Evolutionary conservation across 495 filamentous ascomycete genomes (phyloP), one percentile per base, ranked within the genome.

Genomic region (Echria macrotheca): DNA sequence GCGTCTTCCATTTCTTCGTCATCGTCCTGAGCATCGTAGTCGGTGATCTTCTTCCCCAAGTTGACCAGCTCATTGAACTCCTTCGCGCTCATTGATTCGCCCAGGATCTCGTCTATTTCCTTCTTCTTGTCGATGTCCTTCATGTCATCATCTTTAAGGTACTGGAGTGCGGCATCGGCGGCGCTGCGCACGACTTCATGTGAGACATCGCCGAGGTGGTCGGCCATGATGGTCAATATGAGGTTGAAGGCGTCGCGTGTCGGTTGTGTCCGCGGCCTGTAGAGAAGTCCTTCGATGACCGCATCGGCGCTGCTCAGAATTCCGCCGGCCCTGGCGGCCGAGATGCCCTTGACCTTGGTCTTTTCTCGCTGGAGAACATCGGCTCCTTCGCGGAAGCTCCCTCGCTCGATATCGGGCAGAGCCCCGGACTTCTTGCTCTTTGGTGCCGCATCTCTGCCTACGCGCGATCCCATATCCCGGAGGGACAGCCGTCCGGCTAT

Each of bases 71-170:
- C 93, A 59, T 96, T 97, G 68, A 96, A 99, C 60, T 95, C 84
- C 63, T 97, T 96, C 0, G 87, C 81, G 25, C 77, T 82, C 75
- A 95, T 83, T 1, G 81, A 83, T 7, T 75, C 78, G 21, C 91
- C 94, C 32, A 99, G 63, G 46, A 97, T 76, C 52, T 97, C 93
- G 55, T 97, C 93, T 29, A 99, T 82, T 59, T 95, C 91, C 70
- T 91, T 95, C 70, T 96, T 97, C 72, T 95, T 97, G 63, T 97
- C 94, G 46, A 94, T 89, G 63, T 99, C 93, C 68, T 96, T 99
- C 72, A 95, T 79, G 37, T 90, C 82, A 49, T 96, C 91, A 54
- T 97, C 88, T 66, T 97, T 99, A 26, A 99, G 78, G 40, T 82
- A 83, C 61, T 99, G 91, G 18, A 99, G 70, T 1, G 88, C 81